A percentile compares a stretch with the other conserved stretches of the same genome.
Conservation (phyloP, 2,329 filamentous ascomycete genomes). For the Mariannaea elegans region DNA sequence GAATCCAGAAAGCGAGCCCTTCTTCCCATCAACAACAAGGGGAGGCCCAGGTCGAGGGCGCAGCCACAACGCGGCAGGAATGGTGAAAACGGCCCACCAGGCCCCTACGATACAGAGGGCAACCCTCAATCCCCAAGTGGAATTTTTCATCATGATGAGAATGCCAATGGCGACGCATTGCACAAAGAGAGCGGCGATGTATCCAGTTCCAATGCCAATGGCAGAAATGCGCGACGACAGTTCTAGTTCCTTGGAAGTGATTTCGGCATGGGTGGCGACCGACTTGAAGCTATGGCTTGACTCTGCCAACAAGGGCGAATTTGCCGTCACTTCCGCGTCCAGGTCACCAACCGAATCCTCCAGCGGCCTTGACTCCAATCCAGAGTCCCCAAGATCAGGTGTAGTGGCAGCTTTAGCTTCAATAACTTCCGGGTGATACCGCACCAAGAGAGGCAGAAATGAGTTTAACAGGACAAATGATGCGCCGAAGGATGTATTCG, state of each 20-base stretch:
- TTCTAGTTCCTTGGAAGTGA: conserved; percentile 73
- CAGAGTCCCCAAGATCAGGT: conserved; percentile 44
- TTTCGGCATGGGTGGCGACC: conserved; percentile 55
- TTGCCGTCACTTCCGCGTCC: conserved; percentile 51
- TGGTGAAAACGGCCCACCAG: conserved; percentile 94
- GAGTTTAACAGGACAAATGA: conserved; percentile 97
- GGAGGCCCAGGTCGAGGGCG: conserved; percentile 89
- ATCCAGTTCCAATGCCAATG: conserved; percentile 92
- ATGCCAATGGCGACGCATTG: conserved; percentile 84
- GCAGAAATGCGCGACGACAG: conserved; percentile 92
- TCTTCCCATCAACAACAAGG: conserved; percentile 57
- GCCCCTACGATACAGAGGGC: conserved; percentile 86
- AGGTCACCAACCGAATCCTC: conserved; percentile 46
- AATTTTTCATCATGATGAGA: conserved; percentile 76
- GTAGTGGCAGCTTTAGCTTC: conserved; percentile 40
- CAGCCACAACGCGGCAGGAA: conserved; percentile 88
- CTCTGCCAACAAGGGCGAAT: conserved; percentile 56
- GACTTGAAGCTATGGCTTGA: conserved; percentile 48
- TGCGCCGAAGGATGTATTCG: conserved; percentile 93
- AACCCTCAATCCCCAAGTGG: conserved; percentile 85
- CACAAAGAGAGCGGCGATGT: conserved; percentile 84
- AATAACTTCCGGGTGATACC: conserved; percentile 74
- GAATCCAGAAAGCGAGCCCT: conserved; percentile 59
- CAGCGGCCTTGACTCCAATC: conserved; percentile 46
- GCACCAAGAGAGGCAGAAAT: conserved; percentile 89